Percentiles rank a stretch among this genome's conserved stretches.
phyloP scores from a whole-genome alignment of 495 filamentous ascomycete genomes.

The Neurospora tetraspora region DNA sequence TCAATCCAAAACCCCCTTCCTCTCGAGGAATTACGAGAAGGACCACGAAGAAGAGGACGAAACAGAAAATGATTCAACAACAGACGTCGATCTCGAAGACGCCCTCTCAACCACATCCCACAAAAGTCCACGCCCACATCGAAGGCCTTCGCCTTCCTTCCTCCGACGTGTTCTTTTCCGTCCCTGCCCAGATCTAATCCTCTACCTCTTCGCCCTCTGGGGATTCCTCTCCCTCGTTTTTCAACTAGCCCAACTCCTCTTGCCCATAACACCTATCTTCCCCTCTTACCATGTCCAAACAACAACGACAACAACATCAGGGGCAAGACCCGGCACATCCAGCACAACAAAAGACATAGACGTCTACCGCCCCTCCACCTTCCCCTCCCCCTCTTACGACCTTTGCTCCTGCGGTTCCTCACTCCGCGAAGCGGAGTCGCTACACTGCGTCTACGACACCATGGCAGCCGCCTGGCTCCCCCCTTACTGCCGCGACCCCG shows the following conservation, averaged over 20 bases:
- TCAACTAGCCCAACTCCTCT: background rate
- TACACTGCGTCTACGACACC: slow-evolving; percentile 8
- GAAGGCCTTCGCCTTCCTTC: background rate
- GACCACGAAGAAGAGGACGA: background rate
- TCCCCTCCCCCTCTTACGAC: background rate
- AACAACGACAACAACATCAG: background rate
- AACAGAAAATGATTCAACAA: background rate
- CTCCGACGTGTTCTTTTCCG: background rate
- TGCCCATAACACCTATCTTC: background rate
- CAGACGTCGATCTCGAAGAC: background rate
- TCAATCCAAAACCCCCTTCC: background rate
- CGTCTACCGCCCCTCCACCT: slow-evolving; percentile 7
- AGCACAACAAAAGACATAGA: background rate
- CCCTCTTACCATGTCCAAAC: background rate
- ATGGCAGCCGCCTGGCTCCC: slow-evolving; percentile 12
- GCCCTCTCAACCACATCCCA: background rate
- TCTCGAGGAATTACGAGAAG: background rate
- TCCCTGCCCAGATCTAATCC: background rate
- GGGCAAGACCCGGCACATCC: background rate
- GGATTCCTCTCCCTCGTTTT: slow-evolving; percentile 3
- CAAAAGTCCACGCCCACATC: background rate
- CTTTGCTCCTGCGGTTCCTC: slow-evolving; percentile 7
- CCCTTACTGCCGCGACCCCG: slow-evolving; percentile 2
- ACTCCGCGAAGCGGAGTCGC: too few relatives aligned
- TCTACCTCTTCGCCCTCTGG: slow-evolving; percentile 4